Conservation (phyloP, 305 asterid species). For the Ilex paraguariensis region DNA sequence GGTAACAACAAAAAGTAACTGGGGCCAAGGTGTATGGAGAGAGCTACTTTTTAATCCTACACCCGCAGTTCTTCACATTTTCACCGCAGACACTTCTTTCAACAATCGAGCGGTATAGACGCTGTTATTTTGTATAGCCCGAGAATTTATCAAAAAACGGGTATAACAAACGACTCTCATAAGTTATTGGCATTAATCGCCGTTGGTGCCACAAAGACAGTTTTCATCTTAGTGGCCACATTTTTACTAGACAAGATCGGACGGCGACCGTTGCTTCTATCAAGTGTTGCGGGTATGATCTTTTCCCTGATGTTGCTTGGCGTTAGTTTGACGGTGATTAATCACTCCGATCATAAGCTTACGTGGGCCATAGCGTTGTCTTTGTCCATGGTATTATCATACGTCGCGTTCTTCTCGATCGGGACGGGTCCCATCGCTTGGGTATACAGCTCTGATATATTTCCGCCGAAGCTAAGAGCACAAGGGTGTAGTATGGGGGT, state of each 20-base stretch:
- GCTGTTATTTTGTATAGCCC: conserved; percentile 72
- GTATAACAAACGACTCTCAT: conserved; percentile 26
- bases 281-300: too few species aligned
- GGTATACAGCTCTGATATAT: conserved; percentile 79
- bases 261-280: too few species aligned
- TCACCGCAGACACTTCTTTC: conserved; percentile 65
- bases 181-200: conserved; percentile 62
- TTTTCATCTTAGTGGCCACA: conserved; percentile 63
- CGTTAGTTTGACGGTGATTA: conserved; percentile 43
- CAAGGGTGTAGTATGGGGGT: conserved; percentile 69
- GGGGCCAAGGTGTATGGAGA: conserved; percentile 55
- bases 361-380: conserved; percentile 52
- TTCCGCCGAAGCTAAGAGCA: conserved; percentile 54
- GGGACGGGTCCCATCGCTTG: conserved; percentile 87
- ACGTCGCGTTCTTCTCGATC: conserved; percentile 63
- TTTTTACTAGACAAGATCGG: too few species aligned
- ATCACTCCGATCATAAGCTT: conserved; percentile 29
- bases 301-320: conserved; percentile 51
- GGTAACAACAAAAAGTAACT: conserved; percentile 23
- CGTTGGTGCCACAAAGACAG: conserved; percentile 61
- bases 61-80: conserved; percentile 51
- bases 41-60: conserved; percentile 58
- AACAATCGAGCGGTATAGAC: conserved; percentile 71
- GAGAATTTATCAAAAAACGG: conserved; percentile 30
- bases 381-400: conserved; percentile 29